Evolutionary conservation across 148 eudicot species (phyloP).

Genomic region (Chenopodium formosanum): DNA sequence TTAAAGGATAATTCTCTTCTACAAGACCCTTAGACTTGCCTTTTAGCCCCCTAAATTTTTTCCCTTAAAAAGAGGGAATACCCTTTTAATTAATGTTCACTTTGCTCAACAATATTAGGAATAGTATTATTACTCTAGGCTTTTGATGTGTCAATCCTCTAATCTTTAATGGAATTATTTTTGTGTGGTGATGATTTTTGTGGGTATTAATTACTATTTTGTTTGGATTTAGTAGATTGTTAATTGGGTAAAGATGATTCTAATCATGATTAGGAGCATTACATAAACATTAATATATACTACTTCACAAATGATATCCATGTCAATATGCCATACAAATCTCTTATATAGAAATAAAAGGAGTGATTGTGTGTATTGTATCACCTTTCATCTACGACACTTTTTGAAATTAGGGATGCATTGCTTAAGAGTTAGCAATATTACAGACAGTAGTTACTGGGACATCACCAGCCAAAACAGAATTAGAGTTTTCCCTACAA

Average conservation of each 20-base stretch:
- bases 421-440: too few species aligned
- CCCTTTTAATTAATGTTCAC: conserved; percentile 13
- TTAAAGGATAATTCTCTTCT: conserved; percentile 18
- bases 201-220: background rate
- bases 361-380: too few species aligned
- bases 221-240: conserved; percentile 13
- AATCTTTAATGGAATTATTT: background rate
- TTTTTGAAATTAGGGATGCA: too few species aligned
- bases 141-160: conserved; percentile 15
- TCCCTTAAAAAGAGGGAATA: conserved; percentile 21
- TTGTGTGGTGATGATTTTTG: background rate
- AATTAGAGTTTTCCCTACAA: too few species aligned
- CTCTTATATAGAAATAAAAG: too few species aligned
- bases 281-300: background rate
- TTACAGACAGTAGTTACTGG: too few species aligned
- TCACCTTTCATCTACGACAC: too few species aligned
- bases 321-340: background rate
- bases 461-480: too few species aligned
- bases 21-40: conserved; percentile 23
- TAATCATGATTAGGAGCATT: conserved; percentile 25
- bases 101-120: conserved; percentile 13
- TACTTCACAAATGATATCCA: background rate
- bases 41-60: conserved; percentile 17
- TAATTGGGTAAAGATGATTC: conserved; percentile 20
- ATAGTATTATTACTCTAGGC: conserved; percentile 12